Evolutionary conservation across 805 yeast species (phyloP).

Genomic region (Kuraishia capsulata): DNA sequence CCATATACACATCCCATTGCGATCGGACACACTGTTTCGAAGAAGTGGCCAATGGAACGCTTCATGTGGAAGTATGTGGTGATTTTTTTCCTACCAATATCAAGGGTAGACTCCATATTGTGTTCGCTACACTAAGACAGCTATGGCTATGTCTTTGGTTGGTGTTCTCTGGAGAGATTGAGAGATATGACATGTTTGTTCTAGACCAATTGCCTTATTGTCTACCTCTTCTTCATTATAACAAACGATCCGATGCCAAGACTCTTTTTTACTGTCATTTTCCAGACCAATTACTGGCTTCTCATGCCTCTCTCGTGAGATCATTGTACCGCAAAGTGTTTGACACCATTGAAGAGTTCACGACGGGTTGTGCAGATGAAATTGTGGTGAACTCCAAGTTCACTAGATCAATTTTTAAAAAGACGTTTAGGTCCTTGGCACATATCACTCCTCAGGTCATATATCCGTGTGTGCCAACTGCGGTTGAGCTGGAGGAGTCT

Average conservation of each 20-base stretch:
- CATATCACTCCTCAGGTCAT: slow-evolving; percentile 43
- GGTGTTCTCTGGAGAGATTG: slow-evolving; percentile 38
- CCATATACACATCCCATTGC: slow-evolving; percentile 83
- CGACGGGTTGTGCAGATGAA: slow-evolving; percentile 67
- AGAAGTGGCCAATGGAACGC: slow-evolving; percentile 54
- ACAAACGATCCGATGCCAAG: slow-evolving; percentile 30
- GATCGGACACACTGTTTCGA: slow-evolving; percentile 85
- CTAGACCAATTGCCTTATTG: slow-evolving; percentile 87
- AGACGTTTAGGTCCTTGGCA: slow-evolving; percentile 43
- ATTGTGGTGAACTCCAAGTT: slow-evolving; percentile 85
- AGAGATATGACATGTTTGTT: slow-evolving; percentile 58
- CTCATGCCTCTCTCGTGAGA: slow-evolving; percentile 45
- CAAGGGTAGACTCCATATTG: slow-evolving; percentile 59
- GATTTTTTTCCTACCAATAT: slow-evolving; percentile 73
- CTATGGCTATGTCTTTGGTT: slow-evolving; percentile 44
- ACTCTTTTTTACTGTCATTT: slow-evolving; percentile 90
- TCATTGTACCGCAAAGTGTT: slow-evolving; percentile 71
- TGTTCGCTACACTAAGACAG: slow-evolving; percentile 82
- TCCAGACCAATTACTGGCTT: slow-evolving; percentile 79
- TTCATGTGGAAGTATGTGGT: slow-evolving; percentile 69
- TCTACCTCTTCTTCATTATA: slow-evolving; percentile 57
- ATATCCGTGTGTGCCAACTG: slow-evolving; percentile 70
- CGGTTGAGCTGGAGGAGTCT: slow-evolving; percentile 9
- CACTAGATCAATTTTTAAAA: slow-evolving; percentile 60
- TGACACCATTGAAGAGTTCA: slow-evolving; percentile 73